Percentiles rank a stretch among this genome's conserved stretches.
phyloP scores from a whole-genome alignment of 306 rosid species.

The Glycyrrhiza uralensis region DNA sequence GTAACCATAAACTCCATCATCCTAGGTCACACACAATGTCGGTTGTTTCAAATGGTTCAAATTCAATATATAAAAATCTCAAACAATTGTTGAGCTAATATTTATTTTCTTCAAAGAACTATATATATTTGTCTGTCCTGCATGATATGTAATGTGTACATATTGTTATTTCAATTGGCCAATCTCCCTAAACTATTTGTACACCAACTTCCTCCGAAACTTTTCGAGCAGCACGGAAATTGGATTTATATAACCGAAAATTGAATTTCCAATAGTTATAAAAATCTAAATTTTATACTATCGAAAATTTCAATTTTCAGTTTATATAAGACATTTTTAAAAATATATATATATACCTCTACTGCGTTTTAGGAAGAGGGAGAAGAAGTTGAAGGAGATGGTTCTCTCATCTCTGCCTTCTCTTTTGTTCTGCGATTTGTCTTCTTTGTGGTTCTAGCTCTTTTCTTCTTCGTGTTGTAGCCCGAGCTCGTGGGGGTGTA shows the following conservation, averaged over 20 bases:
- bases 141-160: slow-evolving; percentile 27
- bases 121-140: not conserved
- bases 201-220: slow-evolving; percentile 78
- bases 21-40: not conserved
- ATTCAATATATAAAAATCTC: not conserved
- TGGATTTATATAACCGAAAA: no score
- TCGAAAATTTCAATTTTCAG: no score
- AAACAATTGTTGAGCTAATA: not conserved
- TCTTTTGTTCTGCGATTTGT: no score
- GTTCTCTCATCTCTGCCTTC: no score
- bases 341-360: no score
- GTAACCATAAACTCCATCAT: not conserved
- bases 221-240: slow-evolving; percentile 78
- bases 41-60: not conserved
- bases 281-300: no score
- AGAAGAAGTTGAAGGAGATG: no score
- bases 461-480: no score
- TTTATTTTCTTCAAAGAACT: not conserved
- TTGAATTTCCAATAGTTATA: not conserved
- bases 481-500: no score
- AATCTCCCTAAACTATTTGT: slow-evolving; percentile 79
- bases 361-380: no score
- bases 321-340: no score
- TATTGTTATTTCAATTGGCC: slow-evolving; percentile 87
- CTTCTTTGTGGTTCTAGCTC: no score